Base-by-base conservation (phyloP, 2,329 filamentous ascomycete genomes). In the Plectosphaerella sp. region DNA sequence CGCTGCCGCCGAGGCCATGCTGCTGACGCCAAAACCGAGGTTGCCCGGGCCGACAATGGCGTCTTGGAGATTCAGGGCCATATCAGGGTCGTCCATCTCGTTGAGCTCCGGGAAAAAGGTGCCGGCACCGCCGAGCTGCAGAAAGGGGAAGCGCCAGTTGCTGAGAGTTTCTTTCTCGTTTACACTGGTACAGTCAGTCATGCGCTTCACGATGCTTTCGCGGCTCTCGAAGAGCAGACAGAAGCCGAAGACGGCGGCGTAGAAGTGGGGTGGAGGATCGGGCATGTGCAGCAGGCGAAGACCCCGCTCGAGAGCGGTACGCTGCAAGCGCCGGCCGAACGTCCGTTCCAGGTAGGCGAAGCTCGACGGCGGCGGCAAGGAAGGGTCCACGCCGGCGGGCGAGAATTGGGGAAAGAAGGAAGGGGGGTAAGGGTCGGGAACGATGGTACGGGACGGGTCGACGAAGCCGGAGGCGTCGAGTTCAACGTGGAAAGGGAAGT, bases 251-350 rank as follows among this genome's bases (percentile, higher is more conserved):
- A 84, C 76, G 35, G 77, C 75, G n/a, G 73, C 69, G 51, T 84
- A 73, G 1, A 67, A 66, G 3, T 71, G 64, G 2, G 75, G 73
- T 0, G 78, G 73, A 47, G 80, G 76, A 57, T 75, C 68, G 2
- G 69, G 61, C 64, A 75, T 73, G 14, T 64, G 70, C 3, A 89
- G 73, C 1, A 92, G 68, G 3, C 73, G 69, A 52, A 84, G 80
- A 1, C 78, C 88, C 24, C 75, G 69, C 66, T 95, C 88, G 1
- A 85, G 59, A 3, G 83, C 76, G 50, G 75, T 75, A 42, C 89
- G 81, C 47, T 89, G 87, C 5, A 95, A 72, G 5, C 87, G 79
- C 8, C 88, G 82, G 11, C 84, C 83, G 59, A 95, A 92, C 1
- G 79, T 84, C 2, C 74, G 71, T 64, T 92, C 88, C 24, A 82